Conservation (phyloP, 2,329 filamentous ascomycete species). For the Aspergillus cejpii region DNA sequence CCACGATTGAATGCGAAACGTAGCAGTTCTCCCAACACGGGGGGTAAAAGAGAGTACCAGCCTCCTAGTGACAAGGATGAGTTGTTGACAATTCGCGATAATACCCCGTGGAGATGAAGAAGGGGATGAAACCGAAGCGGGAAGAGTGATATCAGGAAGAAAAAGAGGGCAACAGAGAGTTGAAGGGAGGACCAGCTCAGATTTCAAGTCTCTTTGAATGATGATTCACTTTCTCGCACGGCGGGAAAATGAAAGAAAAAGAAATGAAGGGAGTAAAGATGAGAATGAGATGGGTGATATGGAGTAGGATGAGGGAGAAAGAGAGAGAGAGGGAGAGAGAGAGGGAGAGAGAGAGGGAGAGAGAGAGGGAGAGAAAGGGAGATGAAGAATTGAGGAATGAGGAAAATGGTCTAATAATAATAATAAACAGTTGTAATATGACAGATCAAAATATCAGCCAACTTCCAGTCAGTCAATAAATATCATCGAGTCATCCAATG, state of each 20-base stretch:
- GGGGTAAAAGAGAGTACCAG: conserved; percentile 33
- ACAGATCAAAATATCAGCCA: no score
- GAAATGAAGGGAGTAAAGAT: conserved; percentile 16
- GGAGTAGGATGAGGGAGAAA: conserved; percentile 18
- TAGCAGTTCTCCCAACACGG: conserved; percentile 20
- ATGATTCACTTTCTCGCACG: conserved; percentile 26
- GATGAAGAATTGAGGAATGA: conserved; percentile 10
- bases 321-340: conserved; percentile 15
- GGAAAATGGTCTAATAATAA: no score
- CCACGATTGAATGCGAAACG: conserved; percentile 15
- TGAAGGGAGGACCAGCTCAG: conserved; percentile 34
- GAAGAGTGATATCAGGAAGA: conserved; percentile 1
- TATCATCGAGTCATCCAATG: conserved; percentile 19
- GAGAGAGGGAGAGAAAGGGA: conserved; percentile 15
- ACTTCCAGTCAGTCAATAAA: conserved; percentile 11
- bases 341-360: conserved; percentile 12
- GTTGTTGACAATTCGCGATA: conserved; percentile 17
- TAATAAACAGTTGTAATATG: no score
- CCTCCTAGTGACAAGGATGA: conserved; percentile 23
- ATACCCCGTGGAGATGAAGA: conserved; percentile 20
- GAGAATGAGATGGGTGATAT: conserved; percentile 11
- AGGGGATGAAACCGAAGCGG: conserved; percentile 7
- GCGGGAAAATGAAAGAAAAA: conserved; percentile 27
- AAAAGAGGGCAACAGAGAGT: conserved; percentile 27
- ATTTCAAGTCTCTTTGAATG: conserved; percentile 27